phyloP scores from a whole-genome alignment of 768 basidiomycete genomes.

The Boletus rubescentipes region DNA sequence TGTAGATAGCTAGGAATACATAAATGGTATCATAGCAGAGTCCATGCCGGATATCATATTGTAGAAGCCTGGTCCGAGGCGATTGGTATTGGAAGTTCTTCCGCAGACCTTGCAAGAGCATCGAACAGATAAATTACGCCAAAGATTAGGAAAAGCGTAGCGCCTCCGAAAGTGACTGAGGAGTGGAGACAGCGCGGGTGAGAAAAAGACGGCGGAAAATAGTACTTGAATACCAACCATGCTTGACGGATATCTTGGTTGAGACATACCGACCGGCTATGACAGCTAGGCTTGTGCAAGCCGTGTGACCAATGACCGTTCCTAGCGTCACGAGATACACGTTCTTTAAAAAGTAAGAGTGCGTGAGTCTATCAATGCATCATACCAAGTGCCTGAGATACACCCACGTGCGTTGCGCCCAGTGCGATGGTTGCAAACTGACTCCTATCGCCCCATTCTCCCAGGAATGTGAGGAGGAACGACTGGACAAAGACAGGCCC shows the following conservation, averaged over 20 bases:
- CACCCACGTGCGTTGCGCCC: conserved; percentile 87
- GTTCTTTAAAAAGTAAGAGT: conserved; percentile 52
- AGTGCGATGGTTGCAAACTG: conserved; percentile 97
- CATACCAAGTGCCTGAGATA: background rate
- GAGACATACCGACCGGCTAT: conserved; percentile 92
- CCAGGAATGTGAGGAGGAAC: conserved; percentile 94
- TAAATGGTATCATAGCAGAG: background rate
- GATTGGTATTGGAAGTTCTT: conserved; percentile 21
- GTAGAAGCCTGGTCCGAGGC: conserved; percentile 3
- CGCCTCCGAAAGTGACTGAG: conserved; percentile 83
- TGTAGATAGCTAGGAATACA: conserved; percentile 4
- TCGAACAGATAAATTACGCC: conserved; percentile 77
- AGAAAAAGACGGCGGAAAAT: background rate
- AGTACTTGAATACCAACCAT: conserved; percentile 55
- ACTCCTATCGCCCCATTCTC: conserved; percentile 98
- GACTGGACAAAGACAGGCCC: conserved; percentile 96
- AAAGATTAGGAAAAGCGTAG: conserved; percentile 80
- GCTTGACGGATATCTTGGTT: conserved; percentile 90
- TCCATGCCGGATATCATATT: conserved; percentile 1
- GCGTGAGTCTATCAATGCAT: conserved; percentile 8
- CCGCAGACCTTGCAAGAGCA: conserved; percentile 37
- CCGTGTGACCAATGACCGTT: conserved; percentile 83
- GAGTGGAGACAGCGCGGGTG: background rate
- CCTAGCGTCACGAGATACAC: conserved; percentile 89
- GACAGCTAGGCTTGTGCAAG: conserved; percentile 87